phyloP scores from a whole-genome alignment of 306 rosid species.

The Crotalaria pallida region DNA sequence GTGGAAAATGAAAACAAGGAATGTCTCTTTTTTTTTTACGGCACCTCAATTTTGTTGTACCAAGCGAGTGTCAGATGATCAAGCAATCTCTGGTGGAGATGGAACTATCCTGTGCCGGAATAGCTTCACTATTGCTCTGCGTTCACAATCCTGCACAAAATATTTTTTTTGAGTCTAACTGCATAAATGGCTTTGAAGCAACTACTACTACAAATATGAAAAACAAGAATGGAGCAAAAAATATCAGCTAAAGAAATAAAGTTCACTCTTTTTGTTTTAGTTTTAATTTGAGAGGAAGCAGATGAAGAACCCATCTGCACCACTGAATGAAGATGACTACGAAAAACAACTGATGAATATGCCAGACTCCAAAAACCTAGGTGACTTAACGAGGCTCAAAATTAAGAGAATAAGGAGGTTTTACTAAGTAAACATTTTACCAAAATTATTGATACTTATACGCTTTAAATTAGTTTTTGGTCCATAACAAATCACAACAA shows the following conservation, averaged over 20 bases:
- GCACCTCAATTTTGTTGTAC: not conserved
- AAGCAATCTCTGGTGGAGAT: constrained; percentile 39
- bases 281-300: not conserved
- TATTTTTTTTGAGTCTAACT: not conserved
- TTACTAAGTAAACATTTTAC: not conserved
- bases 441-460: not conserved
- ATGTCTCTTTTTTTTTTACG: not conserved
- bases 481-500: no score
- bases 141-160: constrained; percentile 80
- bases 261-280: not conserved
- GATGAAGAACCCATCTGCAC: not conserved
- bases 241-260: not conserved
- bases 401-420: not conserved
- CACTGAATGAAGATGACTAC: not conserved
- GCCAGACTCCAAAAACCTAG: not conserved
- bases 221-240: not conserved
- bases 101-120: constrained; percentile 64
- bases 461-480: not conserved
- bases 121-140: constrained; percentile 76
- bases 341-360: not conserved
- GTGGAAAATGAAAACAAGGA: constrained; percentile 4
- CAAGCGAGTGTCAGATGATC: not conserved
- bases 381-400: not conserved
- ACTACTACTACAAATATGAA: not conserved
- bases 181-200: not conserved